Base-by-base conservation (phyloP, 495 filamentous ascomycete genomes). In the Geoglossum glabrum region DNA sequence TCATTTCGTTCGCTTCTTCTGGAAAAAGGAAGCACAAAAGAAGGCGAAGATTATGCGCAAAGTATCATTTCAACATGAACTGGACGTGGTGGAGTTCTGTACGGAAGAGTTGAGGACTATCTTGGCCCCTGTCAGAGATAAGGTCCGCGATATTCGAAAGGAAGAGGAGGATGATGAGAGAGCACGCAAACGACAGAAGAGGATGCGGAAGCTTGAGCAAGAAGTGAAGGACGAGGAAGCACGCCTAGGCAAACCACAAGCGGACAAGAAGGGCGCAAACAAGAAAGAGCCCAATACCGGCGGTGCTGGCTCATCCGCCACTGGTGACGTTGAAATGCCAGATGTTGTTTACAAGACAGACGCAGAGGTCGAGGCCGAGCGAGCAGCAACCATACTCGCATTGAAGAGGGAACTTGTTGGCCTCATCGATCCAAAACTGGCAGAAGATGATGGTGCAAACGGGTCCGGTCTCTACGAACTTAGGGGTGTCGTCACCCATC, bases 21-120 rank as follows among this genome's bases (percentile, higher is more conserved):
- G 93, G 93, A 90, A 93, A 67, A 78, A 83, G 21, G 86, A 90
- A 58, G 86, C 85, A 8, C 81, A 90, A 67, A 97, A 97, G 76
- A 98, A 98, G 73, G 87, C 90, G 57, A 98, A 98, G 78, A 98
- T 98, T 65, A 89, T 98, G 89, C 85, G 89, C 63, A 98, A 96
- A 69, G 92, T 98, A 47, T 88, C 86, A 0, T 98, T 98, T 68
- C 90, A 90, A 19, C 79, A 82, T 50, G 93, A 98, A 69, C 73
- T 98, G 26, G 92, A 98, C 67, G 82, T 83, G 3, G 85, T 94
- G 10, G 92, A 98, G 64, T 97, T 90, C 71, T 98, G 92, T 67
- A 88, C 90, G 55, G 90, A 96, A 40, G 81, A 92, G 56, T 75
- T 98, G 50, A 79, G 78, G 67, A 81, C 85, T 63, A 78, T 83